Evolutionary conservation across 257 asterid species (phyloP).

Genomic region (Cynanchum wilfordii): DNA sequence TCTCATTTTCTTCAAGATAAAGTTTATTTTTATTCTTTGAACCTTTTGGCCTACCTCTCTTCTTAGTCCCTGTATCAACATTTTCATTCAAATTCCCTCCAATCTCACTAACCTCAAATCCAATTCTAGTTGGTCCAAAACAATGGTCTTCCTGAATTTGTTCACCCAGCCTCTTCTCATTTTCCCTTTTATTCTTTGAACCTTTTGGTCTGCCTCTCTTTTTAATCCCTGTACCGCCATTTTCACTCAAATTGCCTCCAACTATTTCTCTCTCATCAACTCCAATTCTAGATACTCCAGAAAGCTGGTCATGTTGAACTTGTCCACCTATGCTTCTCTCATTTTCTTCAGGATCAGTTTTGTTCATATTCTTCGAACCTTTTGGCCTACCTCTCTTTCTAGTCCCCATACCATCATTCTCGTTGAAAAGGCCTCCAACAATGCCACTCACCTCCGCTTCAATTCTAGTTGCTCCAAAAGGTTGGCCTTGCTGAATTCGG

Average conservation of each 20-base stretch:
- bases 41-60: constrained; percentile 36
- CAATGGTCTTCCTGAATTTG: not conserved
- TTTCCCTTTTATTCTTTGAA: constrained; percentile 11
- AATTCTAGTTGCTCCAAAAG: not conserved
- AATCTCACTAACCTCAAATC: not conserved
- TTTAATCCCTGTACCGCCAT: not conserved
- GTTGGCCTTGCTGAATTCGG: not conserved
- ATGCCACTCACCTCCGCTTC: not conserved
- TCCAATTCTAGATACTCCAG: not conserved
- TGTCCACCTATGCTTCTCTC: not conserved
- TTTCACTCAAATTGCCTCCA: not conserved
- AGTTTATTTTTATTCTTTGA: constrained; percentile 11
- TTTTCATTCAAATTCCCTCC: not conserved
- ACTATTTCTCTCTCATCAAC: not conserved
- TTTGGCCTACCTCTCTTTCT: constrained; percentile 5
- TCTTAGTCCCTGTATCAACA: constrained; percentile 19
- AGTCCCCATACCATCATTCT: not conserved
- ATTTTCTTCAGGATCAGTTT: not conserved
- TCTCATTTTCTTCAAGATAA: constrained; percentile 6
- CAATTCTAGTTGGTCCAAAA: not conserved
- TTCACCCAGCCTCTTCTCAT: not conserved
- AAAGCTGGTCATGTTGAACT: not conserved
- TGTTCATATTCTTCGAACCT: constrained; percentile 9
- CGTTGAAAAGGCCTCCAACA: not conserved
- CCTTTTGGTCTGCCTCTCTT: constrained; percentile 7